Percentiles rank a stretch among this genome's conserved stretches.
phyloP scores from a whole-genome alignment of 2,329 filamentous ascomycete genomes.

The Fusarium robinianum region DNA sequence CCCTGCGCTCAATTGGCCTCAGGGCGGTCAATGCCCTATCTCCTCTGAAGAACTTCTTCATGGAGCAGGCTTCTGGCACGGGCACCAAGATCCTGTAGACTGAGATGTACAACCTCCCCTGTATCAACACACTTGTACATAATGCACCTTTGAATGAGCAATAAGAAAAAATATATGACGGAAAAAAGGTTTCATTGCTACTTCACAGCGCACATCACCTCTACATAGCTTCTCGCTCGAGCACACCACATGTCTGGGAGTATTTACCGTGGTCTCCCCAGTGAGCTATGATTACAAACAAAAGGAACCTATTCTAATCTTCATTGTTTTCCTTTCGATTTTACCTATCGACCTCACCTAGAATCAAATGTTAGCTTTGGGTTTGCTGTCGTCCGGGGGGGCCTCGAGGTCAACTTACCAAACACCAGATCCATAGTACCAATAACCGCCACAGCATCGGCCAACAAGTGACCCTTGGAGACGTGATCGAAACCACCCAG shows the following conservation, averaged over 20 bases:
- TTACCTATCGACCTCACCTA: conserved; percentile 66
- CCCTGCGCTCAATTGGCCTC: conserved; percentile 76
- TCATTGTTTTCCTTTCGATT: conserved; percentile 36
- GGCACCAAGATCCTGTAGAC: conserved; percentile 51
- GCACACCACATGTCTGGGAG: conserved; percentile 40
- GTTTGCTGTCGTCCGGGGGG: background rate
- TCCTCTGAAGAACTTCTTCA: conserved; percentile 81
- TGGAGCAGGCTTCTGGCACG: conserved; percentile 70
- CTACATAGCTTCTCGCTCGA: conserved; percentile 35
- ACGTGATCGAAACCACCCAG: conserved; percentile 93
- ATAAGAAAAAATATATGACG: conserved; percentile 24
- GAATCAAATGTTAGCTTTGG: conserved; percentile 44
- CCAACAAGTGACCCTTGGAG: conserved; percentile 86
- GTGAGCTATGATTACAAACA: conserved; percentile 49
- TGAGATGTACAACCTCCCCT: conserved; percentile 6
- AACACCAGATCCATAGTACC: conserved; percentile 89
- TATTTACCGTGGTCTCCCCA: conserved; percentile 45
- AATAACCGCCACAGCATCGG: conserved; percentile 96
- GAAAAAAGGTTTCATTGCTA: conserved; percentile 34
- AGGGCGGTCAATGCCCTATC: conserved; percentile 74
- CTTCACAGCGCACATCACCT: conserved; percentile 30
- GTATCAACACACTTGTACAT: conserved; percentile 16
- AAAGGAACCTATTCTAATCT: conserved; percentile 42
- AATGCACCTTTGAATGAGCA: conserved; percentile 15
- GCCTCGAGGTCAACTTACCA: conserved; percentile 57